A percentile compares a stretch with the other conserved stretches of the same genome.
These are phyloP conservation scores for Melastoma candidum DNA, from an alignment of 441 rosid genomes.

Conservation along the genomic window DNA sequence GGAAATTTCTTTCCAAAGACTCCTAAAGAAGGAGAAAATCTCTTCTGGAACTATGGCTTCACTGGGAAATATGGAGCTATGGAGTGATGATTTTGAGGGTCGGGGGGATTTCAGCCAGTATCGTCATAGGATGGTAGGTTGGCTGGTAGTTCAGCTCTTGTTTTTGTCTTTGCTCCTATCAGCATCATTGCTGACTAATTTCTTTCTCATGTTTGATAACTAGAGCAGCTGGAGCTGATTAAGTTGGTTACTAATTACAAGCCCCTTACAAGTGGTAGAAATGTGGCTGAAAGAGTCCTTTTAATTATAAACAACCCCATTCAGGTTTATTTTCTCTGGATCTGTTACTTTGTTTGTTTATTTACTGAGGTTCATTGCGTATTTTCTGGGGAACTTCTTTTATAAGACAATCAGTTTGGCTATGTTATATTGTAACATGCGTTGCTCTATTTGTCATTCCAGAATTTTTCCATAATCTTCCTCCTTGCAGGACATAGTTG, in stretches of 20 bases:
- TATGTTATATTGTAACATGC: neutral
- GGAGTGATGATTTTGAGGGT: slow-evolving; percentile 94
- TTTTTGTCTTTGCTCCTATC: slow-evolving; percentile 11
- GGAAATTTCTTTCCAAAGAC: slow-evolving; percentile 68
- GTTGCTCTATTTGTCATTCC: slow-evolving; percentile 2
- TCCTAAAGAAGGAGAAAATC: slow-evolving; percentile 76
- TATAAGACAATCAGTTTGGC: slow-evolving; percentile 4
- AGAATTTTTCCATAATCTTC: slow-evolving; percentile 5
- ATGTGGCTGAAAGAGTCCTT: slow-evolving; percentile 62
- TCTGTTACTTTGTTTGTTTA: slow-evolving; percentile 9
- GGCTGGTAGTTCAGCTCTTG: slow-evolving; percentile 1
- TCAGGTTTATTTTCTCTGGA: slow-evolving; percentile 13
- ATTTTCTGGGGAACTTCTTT: neutral
- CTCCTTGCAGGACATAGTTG: slow-evolving; percentile 61
- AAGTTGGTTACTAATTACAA: slow-evolving; percentile 62
- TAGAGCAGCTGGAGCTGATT: slow-evolving; percentile 68
- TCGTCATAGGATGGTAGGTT: slow-evolving; percentile 76
- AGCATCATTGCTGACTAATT: slow-evolving; percentile 4
- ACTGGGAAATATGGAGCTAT: slow-evolving; percentile 60
- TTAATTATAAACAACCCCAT: slow-evolving; percentile 43
- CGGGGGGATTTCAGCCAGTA: slow-evolving; percentile 89
- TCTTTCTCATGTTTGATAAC: slow-evolving; percentile 3
- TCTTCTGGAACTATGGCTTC: slow-evolving; percentile 40
- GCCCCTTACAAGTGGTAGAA: slow-evolving; percentile 60
- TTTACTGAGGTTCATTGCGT: slow-evolving; percentile 4